Percentiles rank a stretch among this genome's conserved stretches.
Conservation (phyloP, 2,329 filamentous ascomycete species). For the Penicillium decumbens region DNA sequence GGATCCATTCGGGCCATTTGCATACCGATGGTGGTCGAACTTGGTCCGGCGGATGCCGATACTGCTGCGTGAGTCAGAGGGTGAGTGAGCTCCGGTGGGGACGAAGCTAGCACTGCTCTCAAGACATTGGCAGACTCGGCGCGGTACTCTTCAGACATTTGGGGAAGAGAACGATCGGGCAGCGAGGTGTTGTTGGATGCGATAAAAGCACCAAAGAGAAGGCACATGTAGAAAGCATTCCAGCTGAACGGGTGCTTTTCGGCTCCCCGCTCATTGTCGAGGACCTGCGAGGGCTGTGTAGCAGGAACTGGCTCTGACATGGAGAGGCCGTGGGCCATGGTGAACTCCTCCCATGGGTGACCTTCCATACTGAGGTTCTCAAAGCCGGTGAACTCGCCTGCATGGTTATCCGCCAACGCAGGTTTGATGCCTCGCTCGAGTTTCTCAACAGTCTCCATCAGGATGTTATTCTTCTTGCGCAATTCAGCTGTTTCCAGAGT, state of each 20-base stretch:
- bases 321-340: constrained; percentile 63
- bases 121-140: constrained; percentile 47
- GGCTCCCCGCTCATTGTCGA: constrained; percentile 34
- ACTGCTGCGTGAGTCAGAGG: constrained; percentile 43
- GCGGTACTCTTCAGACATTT: constrained; percentile 46
- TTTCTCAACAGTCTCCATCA: constrained; percentile 61
- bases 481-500: constrained; percentile 87
- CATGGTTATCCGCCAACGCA: constrained; percentile 52
- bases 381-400: constrained; percentile 72
- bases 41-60: constrained; percentile 12
- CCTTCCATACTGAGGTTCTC: constrained; percentile 76
- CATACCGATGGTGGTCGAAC: constrained; percentile 34
- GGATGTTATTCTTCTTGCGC: constrained; percentile 83
- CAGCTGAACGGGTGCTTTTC: constrained; percentile 58
- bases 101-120: constrained; percentile 44
- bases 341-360: constrained; percentile 73
- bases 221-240: constrained; percentile 82
- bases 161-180: constrained; percentile 52
- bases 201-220: constrained; percentile 93
- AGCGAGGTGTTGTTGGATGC: constrained; percentile 73
- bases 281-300: constrained; percentile 30
- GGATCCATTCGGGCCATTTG: constrained; percentile 40
- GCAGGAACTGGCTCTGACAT: constrained; percentile 37
- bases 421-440: constrained; percentile 39
- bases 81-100: constrained; percentile 47